These are phyloP conservation scores for Poronia punctata DNA, from an alignment of 495 filamentous ascomycete genomes.

Conservation along the genomic window DNA sequence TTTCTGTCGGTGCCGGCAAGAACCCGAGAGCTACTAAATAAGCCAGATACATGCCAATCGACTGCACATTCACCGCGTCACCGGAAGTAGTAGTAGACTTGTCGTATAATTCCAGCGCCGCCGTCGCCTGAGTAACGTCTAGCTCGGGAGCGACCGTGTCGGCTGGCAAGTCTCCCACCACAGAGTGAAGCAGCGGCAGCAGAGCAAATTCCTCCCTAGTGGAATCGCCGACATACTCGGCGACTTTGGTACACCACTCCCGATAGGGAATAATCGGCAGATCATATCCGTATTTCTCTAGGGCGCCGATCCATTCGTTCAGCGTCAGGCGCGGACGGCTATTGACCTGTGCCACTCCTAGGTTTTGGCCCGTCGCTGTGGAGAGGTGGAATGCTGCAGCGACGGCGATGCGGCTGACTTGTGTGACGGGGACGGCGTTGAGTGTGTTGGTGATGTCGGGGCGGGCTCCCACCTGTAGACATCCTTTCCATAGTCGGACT, in stretches of 20 bases:
- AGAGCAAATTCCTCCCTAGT: conserved; percentile 5
- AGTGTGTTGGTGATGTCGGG: conserved; percentile 82
- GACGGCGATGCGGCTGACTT: conserved; percentile 72
- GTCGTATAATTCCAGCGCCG: conserved; percentile 34
- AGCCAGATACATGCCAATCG: conserved; percentile 4
- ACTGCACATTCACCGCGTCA: not conserved
- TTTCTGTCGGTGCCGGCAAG: no score
- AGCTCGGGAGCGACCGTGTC: conserved; percentile 62
- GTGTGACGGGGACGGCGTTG: conserved; percentile 83
- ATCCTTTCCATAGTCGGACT: conserved; percentile 81
- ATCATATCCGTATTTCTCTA: conserved; percentile 71
- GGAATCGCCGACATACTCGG: not conserved
- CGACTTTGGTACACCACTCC: conserved; percentile 27
- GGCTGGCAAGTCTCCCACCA: conserved; percentile 57
- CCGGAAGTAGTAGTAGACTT: not conserved
- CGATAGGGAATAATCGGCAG: conserved; percentile 61
- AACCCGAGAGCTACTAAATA: conserved; percentile 9
- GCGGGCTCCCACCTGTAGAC: conserved; percentile 64
- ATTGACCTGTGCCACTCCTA: conserved; percentile 57
- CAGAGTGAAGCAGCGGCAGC: conserved; percentile 67
- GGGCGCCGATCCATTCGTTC: conserved; percentile 63
- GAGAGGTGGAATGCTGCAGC: conserved; percentile 59
- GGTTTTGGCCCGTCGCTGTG: conserved; percentile 50
- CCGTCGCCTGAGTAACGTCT: conserved; percentile 55
- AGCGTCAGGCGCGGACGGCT: conserved; percentile 71